Base-by-base conservation (phyloP, 73 alveolate species). In the Paramecium pentaurelia region DNA sequence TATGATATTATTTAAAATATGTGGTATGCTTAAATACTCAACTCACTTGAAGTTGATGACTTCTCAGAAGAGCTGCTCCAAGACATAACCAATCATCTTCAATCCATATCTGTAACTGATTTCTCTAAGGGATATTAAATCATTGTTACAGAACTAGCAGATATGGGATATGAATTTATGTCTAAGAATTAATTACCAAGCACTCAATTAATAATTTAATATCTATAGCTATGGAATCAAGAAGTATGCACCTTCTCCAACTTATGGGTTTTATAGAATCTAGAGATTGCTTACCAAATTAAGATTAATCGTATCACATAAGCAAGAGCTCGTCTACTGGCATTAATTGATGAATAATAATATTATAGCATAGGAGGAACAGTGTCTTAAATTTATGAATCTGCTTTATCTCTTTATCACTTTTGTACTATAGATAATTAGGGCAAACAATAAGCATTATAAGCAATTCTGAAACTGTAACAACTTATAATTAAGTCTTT, bases 351-450 rank as follows among this genome's bases (percentile, higher is more conserved):
- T 80, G 91, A 80, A 80, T 45, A 45, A 49, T 8, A 40, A 44
- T 80, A 32, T 18, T 80, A 80, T 45, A 80, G 91, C 49, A 80
- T 80, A 5, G 91, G 91, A 45, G 75, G 91, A 22, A 45, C 77
- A 25, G 44, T 27, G 58, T 80, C 44, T 27, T 18, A 80, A 12
- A 32, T 47, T 32, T 80, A 80, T 80, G 91, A 80, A 45, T 45
- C 75, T 20, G 91, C 91, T 4, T 27, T 42, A 20, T 22, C 91
- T 20, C 49, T 42, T 6, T 47, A 80, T 45, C 36, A 27, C 16
- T 80, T 38, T 80, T 80, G 91, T 28, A 8, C 34, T 3, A 80
- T 80, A n/a, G 91, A 80, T 3, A 40, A 47, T 42, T 6, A 40
- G 16, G 8, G 58, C 30, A 80, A 80, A 80, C 27, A 80, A 12